A percentile compares a stretch with the other conserved stretches of the same genome.
Conservation (phyloP, 106 monocot genomes). For the Alisma plantagoaquatica region DNA sequence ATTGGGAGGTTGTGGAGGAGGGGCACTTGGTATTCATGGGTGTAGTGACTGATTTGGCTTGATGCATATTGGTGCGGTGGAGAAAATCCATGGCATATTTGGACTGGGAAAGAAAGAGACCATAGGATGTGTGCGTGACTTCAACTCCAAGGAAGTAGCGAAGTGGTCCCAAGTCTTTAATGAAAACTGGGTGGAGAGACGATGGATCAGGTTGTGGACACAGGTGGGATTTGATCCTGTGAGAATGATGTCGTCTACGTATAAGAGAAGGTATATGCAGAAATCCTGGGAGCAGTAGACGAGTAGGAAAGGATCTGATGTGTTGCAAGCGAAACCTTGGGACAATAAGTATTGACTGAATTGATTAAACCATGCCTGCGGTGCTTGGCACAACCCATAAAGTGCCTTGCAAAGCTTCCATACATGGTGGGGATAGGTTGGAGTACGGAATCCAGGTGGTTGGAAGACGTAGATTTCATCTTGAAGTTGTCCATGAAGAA, state of each 20-base stretch:
- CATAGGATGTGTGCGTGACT: background rate
- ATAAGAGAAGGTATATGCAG: background rate
- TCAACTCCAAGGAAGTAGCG: conserved; percentile 9
- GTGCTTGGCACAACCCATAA: conserved; percentile 10
- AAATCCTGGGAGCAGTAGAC: background rate
- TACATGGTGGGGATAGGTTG: background rate
- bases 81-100: conserved; percentile 2
- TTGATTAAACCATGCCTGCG: background rate
- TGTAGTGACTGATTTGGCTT: background rate
- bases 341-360: background rate
- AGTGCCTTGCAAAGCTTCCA: background rate
- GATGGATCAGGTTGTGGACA: background rate
- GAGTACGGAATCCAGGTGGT: conserved; percentile 2
- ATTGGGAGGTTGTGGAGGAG: too few species aligned
- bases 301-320: background rate
- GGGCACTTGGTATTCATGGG: too few species aligned
- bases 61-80: background rate
- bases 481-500: background rate
- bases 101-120: conserved; percentile 1
- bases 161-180: conserved; percentile 1
- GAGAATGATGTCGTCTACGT: too few species aligned
- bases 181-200: background rate
- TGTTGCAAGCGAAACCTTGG: background rate
- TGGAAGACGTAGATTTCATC: background rate
- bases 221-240: background rate